Evolutionary conservation across 768 basidiomycete genomes (phyloP).

Genomic region (Phanerodontia chrysosporium): DNA sequence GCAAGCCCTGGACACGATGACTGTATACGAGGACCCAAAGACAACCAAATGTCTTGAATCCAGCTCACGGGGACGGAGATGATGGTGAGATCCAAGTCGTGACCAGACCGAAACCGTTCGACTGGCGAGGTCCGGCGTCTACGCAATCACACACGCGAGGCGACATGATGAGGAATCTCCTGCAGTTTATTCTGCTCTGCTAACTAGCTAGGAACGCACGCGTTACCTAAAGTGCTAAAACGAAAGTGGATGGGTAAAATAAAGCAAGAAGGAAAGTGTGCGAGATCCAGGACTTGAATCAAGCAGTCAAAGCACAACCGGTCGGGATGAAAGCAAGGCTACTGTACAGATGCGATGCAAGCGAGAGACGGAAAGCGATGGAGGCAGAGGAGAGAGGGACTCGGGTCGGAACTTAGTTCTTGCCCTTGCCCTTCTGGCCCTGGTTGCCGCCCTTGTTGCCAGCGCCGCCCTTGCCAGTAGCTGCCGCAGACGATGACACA

Average conservation of each 20-base stretch:
- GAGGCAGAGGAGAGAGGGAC: not conserved
- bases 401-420: not conserved
- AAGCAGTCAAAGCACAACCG: conserved; percentile 4
- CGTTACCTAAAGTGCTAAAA: conserved; percentile 1
- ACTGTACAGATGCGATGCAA: not conserved
- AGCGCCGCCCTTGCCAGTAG: not conserved
- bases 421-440: not conserved
- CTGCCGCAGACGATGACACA: conserved; percentile 8
- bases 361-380: not conserved
- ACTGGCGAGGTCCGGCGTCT: not conserved
- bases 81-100: not conserved
- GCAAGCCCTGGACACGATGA: not conserved
- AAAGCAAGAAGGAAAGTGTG: not conserved
- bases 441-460: not conserved
- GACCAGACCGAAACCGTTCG: not conserved
- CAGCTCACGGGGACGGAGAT: not conserved
- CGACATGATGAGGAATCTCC: not conserved
- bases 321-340: not conserved
- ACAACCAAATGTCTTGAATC: not conserved
- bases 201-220: conserved; percentile 2
- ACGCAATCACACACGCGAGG: not conserved
- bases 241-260: not conserved
- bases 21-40: not conserved
- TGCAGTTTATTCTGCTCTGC: conserved; percentile 3
- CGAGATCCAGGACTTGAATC: not conserved